Conservation (phyloP, 2,329 filamentous ascomycete species). For the Diaporthe longicolla region DNA sequence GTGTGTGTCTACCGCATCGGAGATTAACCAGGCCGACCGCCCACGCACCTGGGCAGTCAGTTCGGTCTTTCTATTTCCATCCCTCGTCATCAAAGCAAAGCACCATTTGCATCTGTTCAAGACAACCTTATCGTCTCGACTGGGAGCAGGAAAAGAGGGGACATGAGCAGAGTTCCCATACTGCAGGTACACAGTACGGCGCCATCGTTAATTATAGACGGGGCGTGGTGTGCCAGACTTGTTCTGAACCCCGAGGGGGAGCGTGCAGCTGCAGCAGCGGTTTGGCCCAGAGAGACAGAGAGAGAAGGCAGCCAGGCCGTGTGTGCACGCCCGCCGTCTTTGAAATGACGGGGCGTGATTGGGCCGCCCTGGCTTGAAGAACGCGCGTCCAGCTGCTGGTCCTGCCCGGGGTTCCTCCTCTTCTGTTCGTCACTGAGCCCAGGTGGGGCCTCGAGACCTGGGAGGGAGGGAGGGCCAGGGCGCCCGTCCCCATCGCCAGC, state of each 20-base stretch:
- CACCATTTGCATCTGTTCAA: conserved; percentile 9
- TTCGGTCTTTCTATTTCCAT: conserved; percentile 1
- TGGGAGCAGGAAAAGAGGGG: conserved; percentile 25
- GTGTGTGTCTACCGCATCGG: not conserved
- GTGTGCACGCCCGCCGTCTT: conserved; percentile 31
- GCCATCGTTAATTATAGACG: conserved; percentile 37
- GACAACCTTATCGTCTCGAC: conserved; percentile 9
- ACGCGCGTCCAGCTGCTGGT: conserved; percentile 41
- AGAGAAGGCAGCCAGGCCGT: not conserved
- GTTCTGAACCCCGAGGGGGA: conserved; percentile 24
- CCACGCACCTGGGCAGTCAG: not conserved
- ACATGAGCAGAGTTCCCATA: conserved; percentile 6
- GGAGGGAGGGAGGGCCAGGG: too few relatives aligned
- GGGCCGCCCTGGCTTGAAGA: conserved; percentile 34
- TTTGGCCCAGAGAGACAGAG: too few relatives aligned
- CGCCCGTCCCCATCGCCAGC: not conserved
- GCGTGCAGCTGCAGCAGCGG: not conserved
- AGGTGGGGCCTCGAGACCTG: too few relatives aligned
- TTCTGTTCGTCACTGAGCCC: conserved; percentile 9
- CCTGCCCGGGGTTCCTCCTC: conserved; percentile 33
- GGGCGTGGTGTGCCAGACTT: conserved; percentile 22
- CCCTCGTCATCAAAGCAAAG: conserved; percentile 15
- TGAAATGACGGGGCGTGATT: conserved; percentile 39
- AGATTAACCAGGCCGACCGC: conserved; percentile 14
- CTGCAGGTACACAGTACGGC: not conserved